Percentiles rank a stretch among this genome's conserved stretches.
Evolutionary conservation across 345 rosid species (phyloP).

Genomic region (Diplotaxis tenuifolia): DNA sequence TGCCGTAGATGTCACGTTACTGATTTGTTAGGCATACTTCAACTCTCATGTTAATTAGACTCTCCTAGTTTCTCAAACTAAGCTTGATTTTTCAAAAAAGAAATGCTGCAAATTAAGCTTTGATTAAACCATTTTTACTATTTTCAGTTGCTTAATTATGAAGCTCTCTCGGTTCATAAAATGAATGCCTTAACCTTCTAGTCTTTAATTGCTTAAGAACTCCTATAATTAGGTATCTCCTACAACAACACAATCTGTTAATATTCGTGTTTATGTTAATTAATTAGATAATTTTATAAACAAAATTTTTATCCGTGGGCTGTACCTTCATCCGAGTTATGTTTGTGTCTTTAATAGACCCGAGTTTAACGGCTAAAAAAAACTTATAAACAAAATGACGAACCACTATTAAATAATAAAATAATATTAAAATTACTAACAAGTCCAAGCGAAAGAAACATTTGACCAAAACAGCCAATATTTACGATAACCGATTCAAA

Average conservation of each 20-base stretch:
- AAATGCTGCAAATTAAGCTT: too few relatives aligned
- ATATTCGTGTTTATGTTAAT: constrained; percentile 14
- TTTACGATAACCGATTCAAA: constrained; percentile 15
- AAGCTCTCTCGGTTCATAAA: background rate
- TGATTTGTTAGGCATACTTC: background rate
- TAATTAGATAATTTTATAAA: too few relatives aligned
- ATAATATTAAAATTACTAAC: background rate
- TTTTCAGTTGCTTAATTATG: too few relatives aligned
- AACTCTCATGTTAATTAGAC: too few relatives aligned
- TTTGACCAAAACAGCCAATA: constrained; percentile 28
- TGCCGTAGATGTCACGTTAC: constrained; percentile 24
- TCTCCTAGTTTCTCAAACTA: too few relatives aligned
- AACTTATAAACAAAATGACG: background rate
- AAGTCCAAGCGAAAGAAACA: constrained; percentile 34
- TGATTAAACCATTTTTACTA: too few relatives aligned
- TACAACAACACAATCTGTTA: constrained; percentile 13
- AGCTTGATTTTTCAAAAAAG: too few relatives aligned
- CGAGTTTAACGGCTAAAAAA: too few relatives aligned
- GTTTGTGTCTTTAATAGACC: too few relatives aligned
- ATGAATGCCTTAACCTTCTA: background rate
- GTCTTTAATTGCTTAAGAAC: background rate
- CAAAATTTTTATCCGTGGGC: too few relatives aligned
- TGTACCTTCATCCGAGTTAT: too few relatives aligned
- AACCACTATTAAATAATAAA: constrained; percentile 8
- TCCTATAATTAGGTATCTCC: constrained; percentile 7